A percentile compares a stretch with the other conserved stretches of the same genome.
Conservation (phyloP, 495 filamentous ascomycete genomes). For the Elasticomyces elasticus region DNA sequence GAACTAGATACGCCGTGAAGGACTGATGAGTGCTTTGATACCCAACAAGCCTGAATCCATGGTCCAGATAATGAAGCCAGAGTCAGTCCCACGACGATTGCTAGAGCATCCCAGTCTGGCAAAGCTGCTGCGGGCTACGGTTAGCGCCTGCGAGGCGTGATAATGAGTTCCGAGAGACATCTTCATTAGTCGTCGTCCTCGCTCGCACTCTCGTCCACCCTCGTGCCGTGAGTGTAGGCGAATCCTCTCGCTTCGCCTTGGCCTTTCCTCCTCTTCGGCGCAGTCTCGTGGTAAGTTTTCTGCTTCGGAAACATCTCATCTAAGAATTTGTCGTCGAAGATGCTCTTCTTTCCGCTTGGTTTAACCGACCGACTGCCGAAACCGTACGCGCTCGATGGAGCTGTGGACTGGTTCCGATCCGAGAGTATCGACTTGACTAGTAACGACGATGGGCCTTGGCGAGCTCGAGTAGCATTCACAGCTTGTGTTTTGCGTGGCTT, state of each 20-base stretch:
- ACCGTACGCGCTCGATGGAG: neutral
- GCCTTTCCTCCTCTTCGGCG: neutral
- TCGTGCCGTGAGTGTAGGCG: neutral
- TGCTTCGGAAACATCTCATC: conserved; percentile 8
- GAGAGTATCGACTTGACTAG: neutral
- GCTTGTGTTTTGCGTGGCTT: neutral
- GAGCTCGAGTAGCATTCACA: neutral
- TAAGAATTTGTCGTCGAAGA: conserved; percentile 13
- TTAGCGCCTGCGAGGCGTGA: too few species aligned
- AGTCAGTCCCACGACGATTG: too few species aligned
- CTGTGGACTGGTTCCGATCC: neutral
- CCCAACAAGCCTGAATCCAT: neutral
- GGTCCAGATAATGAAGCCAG: too few species aligned
- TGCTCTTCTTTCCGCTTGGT: conserved; percentile 1
- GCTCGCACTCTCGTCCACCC: neutral
- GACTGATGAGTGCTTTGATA: neutral
- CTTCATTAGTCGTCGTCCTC: neutral
- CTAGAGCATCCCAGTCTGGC: too few species aligned
- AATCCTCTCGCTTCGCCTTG: neutral
- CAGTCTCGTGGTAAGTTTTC: conserved; percentile 1
- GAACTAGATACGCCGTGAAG: neutral
- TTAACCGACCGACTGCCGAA: neutral
- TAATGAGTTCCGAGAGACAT: too few species aligned
- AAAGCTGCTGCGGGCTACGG: too few species aligned
- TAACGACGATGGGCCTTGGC: neutral